phyloP scores from a whole-genome alignment of 305 asterid genomes.

The Solanum chacoense region DNA sequence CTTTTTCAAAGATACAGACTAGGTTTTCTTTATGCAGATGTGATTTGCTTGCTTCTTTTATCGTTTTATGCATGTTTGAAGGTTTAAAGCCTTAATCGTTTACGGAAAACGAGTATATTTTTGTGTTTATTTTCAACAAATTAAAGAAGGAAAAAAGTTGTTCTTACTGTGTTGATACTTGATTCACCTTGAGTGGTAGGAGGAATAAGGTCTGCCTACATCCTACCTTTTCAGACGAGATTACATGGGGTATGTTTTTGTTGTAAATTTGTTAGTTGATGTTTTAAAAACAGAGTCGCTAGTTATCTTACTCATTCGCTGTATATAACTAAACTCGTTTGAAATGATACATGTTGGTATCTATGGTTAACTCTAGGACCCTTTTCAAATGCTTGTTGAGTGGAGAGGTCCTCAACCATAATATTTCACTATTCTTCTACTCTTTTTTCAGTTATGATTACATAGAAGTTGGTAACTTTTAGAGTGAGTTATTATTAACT shows the following conservation, averaged over 20 bases:
- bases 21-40: neutral
- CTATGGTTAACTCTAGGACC: neutral
- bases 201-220: neutral
- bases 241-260: neutral
- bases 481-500: neutral
- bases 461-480: neutral
- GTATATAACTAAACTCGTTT: neutral
- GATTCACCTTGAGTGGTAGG: neutral
- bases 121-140: neutral
- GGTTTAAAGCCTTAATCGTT: neutral
- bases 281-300: neutral
- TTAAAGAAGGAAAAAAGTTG: neutral
- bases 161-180: neutral
- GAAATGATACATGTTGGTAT: neutral
- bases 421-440: neutral
- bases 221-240: neutral
- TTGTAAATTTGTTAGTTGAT: neutral
- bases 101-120: rapidly evolving
- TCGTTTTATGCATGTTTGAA: neutral
- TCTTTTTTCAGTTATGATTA: neutral
- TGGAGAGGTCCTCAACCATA: neutral
- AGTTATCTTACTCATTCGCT: neutral
- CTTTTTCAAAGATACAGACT: neutral
- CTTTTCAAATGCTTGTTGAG: neutral
- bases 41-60: neutral